Conservation (phyloP, 306 rosid genomes). For the Glycine tomentella region DNA sequence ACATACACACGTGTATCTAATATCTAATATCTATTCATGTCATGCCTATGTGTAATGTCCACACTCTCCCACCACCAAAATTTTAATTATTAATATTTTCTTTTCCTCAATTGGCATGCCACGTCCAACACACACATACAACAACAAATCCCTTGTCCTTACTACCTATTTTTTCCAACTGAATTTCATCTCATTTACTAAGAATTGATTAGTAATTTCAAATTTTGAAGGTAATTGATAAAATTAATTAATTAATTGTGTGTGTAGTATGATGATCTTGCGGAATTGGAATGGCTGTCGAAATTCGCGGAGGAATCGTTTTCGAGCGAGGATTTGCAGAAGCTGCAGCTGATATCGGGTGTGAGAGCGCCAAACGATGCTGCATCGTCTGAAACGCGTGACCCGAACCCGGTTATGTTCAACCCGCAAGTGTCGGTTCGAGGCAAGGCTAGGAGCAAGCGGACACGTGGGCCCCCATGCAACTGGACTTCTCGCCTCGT, state of each 20-base stretch:
- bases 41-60: conserved; percentile 7
- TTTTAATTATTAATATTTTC: background rate
- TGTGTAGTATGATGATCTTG: conserved; percentile 66
- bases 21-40: background rate
- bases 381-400: conserved; percentile 45
- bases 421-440: conserved; percentile 67
- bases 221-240: too few relatives aligned
- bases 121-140: conserved; percentile 24
- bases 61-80: background rate
- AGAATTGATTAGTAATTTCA: too few relatives aligned
- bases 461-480: conserved; percentile 79
- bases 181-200: too few relatives aligned
- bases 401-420: conserved; percentile 46
- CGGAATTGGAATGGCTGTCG: conserved; percentile 93
- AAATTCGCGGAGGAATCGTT: conserved; percentile 89
- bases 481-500: conserved; percentile 85
- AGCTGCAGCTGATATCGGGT: conserved; percentile 80
- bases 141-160: conserved; percentile 27
- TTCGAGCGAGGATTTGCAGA: conserved; percentile 81
- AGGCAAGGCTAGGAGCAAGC: conserved; percentile 90
- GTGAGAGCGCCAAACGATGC: conserved; percentile 57
- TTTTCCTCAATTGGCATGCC: background rate
- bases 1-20: background rate
- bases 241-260: background rate
- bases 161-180: too few relatives aligned